phyloP scores from a whole-genome alignment of 2,329 filamentous ascomycete genomes.

The Trichophyton rubrum region DNA sequence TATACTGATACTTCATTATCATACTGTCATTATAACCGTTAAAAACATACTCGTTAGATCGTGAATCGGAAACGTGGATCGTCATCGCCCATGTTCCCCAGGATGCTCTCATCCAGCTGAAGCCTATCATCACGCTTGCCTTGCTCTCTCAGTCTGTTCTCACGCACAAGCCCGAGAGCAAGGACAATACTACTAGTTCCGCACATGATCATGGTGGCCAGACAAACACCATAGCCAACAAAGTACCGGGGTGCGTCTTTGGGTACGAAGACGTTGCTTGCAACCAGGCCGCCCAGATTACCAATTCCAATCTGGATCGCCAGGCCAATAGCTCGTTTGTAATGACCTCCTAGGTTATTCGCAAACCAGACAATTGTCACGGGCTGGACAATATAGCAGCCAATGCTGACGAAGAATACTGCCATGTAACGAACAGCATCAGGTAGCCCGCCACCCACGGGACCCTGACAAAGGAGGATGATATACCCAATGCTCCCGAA shows the following conservation, averaged over 20 bases:
- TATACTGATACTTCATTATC: neutral
- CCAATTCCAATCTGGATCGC: conserved; percentile 47
- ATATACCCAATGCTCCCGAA: conserved; percentile 26
- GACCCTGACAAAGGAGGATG: conserved; percentile 21
- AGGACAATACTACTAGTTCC: conserved; percentile 18
- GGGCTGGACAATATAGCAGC: conserved; percentile 26
- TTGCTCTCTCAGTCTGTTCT: conserved; percentile 21
- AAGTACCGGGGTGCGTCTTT: neutral
- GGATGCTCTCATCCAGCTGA: conserved; percentile 16
- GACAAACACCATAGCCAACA: neutral
- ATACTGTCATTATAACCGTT: neutral
- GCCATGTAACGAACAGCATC: conserved; percentile 26
- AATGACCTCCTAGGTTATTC: conserved; percentile 41
- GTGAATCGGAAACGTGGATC: conserved; percentile 25
- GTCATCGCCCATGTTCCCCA: conserved; percentile 24
- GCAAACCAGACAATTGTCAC: conserved; percentile 39
- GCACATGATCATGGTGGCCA: conserved; percentile 22
- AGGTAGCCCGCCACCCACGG: conserved; percentile 11
- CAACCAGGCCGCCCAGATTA: conserved; percentile 24
- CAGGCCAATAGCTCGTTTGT: conserved; percentile 42
- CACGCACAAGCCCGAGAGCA: conserved; percentile 17
- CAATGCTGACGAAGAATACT: conserved; percentile 26
- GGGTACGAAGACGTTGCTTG: conserved; percentile 8
- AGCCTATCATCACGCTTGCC: conserved; percentile 19
- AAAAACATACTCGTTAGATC: conserved; percentile 12